A percentile compares a stretch with the other conserved stretches of the same genome.
phyloP scores from a whole-genome alignment of 192 early-diverging fungal genomes.

The Helicostylum pulchrum region DNA sequence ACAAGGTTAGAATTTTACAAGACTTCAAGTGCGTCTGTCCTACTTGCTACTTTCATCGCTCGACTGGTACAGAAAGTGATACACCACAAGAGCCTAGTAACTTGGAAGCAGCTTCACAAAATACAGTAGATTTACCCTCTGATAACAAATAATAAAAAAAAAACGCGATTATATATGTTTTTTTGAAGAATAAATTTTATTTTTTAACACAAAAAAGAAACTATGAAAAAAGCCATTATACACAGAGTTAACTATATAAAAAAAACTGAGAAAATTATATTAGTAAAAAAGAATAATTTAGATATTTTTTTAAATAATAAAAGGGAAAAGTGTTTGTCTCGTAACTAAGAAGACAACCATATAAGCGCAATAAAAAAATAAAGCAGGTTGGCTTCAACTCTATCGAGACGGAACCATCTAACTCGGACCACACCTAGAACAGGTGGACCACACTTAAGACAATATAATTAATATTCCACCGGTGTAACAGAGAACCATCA shows the following conservation, averaged over 20 bases:
- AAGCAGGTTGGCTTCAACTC: conserved; percentile 28
- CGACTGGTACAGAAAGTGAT: background rate
- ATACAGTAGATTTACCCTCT: too few relatives aligned
- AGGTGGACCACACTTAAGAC: conserved; percentile 18
- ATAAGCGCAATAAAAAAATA: background rate
- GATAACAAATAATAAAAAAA: too few relatives aligned
- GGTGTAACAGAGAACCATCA: conserved; percentile 32
- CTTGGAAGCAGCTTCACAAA: too few relatives aligned
- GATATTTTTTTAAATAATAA: background rate
- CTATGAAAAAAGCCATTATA: too few relatives aligned
- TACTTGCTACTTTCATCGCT: background rate
- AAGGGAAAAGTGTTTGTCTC: conserved; percentile 16
- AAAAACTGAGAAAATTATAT: too few relatives aligned
- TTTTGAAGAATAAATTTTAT: too few relatives aligned
- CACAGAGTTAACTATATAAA: too few relatives aligned
- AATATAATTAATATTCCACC: conserved; percentile 31
- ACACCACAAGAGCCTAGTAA: too few relatives aligned
- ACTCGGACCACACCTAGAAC: conserved; percentile 28
- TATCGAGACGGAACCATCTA: conserved; percentile 22
- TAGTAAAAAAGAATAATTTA: background rate
- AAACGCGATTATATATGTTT: too few relatives aligned
- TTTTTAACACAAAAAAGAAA: too few relatives aligned
- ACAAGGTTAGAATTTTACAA: background rate
- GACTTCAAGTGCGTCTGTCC: background rate
- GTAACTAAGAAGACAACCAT: conserved; percentile 34